Evolutionary conservation across 441 rosid species (phyloP), one percentile per base, ranked within the genome.

Genomic region (Daphne laureola): DNA sequence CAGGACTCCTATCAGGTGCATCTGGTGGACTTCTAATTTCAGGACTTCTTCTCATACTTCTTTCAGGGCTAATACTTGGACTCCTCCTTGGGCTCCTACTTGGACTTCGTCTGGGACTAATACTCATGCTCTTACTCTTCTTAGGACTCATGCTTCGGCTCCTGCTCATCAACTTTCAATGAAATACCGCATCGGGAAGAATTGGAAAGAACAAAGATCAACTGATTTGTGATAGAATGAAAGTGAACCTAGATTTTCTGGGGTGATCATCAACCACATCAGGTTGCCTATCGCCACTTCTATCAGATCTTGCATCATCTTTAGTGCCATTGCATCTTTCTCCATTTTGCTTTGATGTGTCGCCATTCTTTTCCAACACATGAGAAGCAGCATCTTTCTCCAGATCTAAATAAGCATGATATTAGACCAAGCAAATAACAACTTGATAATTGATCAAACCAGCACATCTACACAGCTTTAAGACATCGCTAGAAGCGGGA

Each of bases 61-160:
- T 58, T 69, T 61, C 75, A n/a, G 78, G 87, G 68, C 83, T 79
- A 57, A 59, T 73, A 65, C 79, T 80, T 26, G 78, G 81, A 50
- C 96, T 86, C 79, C 59, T 77, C 72, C 86, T 82, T 71, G 51
- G 81, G 50, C 96, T 86, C 79, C 59, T 78, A 72, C 86, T 84
- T 71, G 51, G 73, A 73, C 75, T 73, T 72, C 73, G 74, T 63
- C 76, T 56, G 26, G 92, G 90, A 74, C 94, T 90, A 64, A 77
- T 71, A 80, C 95, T 86, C 66, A 72, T 78, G 68, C 95, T 85
- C 78, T 77, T 90, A 79, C 88, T 82, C 83, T 78, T 86, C 73
- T 82, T 78, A 51, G 95, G 90, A 74, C 87, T 91, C 68, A 72
- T 64, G 78, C 95, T 92, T 69, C 90, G 75, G 73, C 96, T 91